Evolutionary conservation across 305 asterid genomes (phyloP).

Genomic region (Caryopteris hybrid): DNA sequence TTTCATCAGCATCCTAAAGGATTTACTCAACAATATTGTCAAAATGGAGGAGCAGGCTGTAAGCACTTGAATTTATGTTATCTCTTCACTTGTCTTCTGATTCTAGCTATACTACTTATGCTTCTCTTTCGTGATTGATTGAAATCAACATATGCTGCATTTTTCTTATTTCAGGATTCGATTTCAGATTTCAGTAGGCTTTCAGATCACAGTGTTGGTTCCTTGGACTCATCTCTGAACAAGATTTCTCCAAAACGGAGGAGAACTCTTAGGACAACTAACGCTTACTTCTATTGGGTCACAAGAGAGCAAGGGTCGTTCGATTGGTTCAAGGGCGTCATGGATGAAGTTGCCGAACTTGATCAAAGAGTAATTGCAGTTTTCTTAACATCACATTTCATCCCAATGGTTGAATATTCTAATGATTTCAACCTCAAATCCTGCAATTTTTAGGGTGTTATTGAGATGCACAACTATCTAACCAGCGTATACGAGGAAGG

Average conservation of each 20-base stretch:
- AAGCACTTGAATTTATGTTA: slow-evolving; percentile 10
- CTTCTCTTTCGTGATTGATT: not conserved
- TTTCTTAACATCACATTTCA: not conserved
- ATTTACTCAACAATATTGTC: slow-evolving; percentile 74
- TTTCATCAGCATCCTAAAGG: slow-evolving; percentile 89
- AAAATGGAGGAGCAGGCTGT: slow-evolving; percentile 58
- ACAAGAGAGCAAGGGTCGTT: slow-evolving; percentile 95
- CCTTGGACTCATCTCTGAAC: slow-evolving; percentile 36
- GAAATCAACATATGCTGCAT: not conserved
- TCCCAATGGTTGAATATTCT: not conserved
- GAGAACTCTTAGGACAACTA: slow-evolving; percentile 55
- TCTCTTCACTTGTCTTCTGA: not conserved
- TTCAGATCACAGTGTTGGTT: slow-evolving; percentile 57
- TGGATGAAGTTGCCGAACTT: slow-evolving; percentile 81
- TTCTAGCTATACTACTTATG: not conserved
- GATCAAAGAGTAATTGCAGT: slow-evolving; percentile 52
- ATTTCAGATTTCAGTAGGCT: slow-evolving; percentile 52
- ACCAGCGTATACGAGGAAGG: slow-evolving; percentile 96
- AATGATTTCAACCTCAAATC: not conserved
- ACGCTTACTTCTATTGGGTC: slow-evolving; percentile 93
- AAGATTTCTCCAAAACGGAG: slow-evolving; percentile 53
- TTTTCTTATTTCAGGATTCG: slow-evolving; percentile 58
- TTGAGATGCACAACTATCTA: slow-evolving; percentile 90
- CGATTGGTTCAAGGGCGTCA: slow-evolving; percentile 94
- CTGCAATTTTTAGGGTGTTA: slow-evolving; percentile 34